phyloP scores from a whole-genome alignment of 2,329 filamentous ascomycete genomes.

The Alternaria hordeiaustralica region DNA sequence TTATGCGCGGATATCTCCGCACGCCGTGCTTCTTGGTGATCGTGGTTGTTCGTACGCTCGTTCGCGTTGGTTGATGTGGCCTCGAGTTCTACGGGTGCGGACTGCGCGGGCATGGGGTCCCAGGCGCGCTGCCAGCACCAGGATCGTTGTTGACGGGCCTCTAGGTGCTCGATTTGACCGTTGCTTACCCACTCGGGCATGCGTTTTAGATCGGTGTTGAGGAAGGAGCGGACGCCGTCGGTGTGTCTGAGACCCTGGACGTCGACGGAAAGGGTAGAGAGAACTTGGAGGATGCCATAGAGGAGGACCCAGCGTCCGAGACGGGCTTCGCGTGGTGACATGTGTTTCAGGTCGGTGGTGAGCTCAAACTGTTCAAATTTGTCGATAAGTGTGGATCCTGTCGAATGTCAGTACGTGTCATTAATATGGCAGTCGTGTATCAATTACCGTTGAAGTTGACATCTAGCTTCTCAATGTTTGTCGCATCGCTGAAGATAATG shows the following conservation, averaged over 20 bases:
- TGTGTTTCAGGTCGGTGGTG: slow-evolving; percentile 37
- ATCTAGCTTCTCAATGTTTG: slow-evolving; percentile 50
- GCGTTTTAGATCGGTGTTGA: slow-evolving; percentile 48
- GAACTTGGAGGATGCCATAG: slow-evolving; percentile 51
- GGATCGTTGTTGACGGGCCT: slow-evolving; percentile 39
- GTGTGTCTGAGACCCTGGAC: slow-evolving; percentile 47
- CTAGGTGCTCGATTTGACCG: slow-evolving; percentile 32
- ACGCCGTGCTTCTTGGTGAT: not conserved
- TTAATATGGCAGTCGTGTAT: not conserved
- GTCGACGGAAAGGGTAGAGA: slow-evolving; percentile 52
- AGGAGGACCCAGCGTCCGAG: slow-evolving; percentile 54
- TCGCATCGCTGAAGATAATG: slow-evolving; percentile 50
- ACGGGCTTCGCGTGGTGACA: slow-evolving; percentile 50
- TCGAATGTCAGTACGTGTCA: slow-evolving; percentile 7
- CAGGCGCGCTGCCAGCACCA: slow-evolving; percentile 48
- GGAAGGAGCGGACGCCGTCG: slow-evolving; percentile 49
- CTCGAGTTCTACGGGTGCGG: slow-evolving; percentile 41
- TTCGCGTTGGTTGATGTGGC: slow-evolving; percentile 13
- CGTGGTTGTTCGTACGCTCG: not conserved
- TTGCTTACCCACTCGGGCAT: slow-evolving; percentile 47
- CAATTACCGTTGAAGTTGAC: slow-evolving; percentile 43
- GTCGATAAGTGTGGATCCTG: slow-evolving; percentile 50
- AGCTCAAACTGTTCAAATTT: slow-evolving; percentile 52
- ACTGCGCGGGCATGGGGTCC: slow-evolving; percentile 29
- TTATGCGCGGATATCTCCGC: slow-evolving; percentile 2